Conservation (phyloP, 305 asterid species). For the Rubia occidens region DNA sequence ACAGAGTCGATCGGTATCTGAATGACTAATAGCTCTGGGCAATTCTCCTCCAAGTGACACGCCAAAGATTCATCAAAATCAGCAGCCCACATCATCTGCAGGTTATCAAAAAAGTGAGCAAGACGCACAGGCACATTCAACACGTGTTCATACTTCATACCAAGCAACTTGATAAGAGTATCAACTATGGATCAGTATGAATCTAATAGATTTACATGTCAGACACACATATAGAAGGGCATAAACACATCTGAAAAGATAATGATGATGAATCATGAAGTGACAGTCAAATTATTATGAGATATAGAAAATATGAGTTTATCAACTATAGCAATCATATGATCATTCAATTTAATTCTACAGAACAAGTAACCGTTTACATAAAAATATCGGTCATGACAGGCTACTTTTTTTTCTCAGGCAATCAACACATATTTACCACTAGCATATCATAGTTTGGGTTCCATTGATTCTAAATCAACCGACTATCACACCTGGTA, state of each 20-base stretch:
- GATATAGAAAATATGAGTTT: neutral
- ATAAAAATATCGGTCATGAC: neutral
- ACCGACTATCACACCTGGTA: neutral
- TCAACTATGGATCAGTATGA: neutral
- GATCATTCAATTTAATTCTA: neutral
- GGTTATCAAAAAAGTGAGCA: slow-evolving; percentile 10
- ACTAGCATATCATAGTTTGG: neutral
- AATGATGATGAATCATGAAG: neutral
- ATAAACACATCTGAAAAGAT: neutral
- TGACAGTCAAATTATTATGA: neutral
- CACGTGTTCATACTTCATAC: neutral
- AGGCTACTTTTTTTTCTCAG: neutral
- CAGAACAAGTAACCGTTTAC: neutral
- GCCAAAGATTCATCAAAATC: slow-evolving; percentile 73
- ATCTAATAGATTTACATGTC: neutral
- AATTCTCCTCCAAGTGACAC: slow-evolving; percentile 51
- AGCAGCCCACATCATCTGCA: slow-evolving; percentile 99
- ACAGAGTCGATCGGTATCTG: slow-evolving; percentile 49
- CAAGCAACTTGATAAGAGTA: neutral
- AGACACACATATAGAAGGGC: neutral
- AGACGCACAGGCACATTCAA: slow-evolving; percentile 1
- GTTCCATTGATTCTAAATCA: neutral
- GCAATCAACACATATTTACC: neutral
- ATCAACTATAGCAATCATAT: neutral
- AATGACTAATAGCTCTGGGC: slow-evolving; percentile 67